Percentiles rank a stretch among this genome's conserved stretches.
These are phyloP conservation scores for Puccinia hordei DNA, from an alignment of 1,284 basidiomycete species.

Conservation along the genomic window DNA sequence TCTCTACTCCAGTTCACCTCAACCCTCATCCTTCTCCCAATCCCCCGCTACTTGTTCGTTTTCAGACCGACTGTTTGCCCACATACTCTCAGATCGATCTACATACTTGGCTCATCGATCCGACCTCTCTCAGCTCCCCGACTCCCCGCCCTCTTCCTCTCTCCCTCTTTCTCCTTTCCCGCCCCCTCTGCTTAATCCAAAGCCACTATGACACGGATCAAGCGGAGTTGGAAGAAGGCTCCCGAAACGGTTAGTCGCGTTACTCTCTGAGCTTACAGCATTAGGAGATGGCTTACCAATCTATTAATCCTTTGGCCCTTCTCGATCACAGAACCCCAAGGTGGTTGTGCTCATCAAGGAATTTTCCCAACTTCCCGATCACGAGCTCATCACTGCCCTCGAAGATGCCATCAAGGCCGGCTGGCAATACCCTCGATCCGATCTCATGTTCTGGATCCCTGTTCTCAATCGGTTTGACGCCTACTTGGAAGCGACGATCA, in stretches of 20 bases:
- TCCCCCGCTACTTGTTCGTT: no score
- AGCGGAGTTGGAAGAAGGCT: conserved; percentile 45
- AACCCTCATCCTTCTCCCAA: no score
- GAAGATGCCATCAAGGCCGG: conserved; percentile 33
- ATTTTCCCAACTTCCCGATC: conserved; percentile 37
- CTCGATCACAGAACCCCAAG: conserved; percentile 35
- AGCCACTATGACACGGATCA: conserved; percentile 40
- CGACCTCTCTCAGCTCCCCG: no score
- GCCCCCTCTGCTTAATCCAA: neutral
- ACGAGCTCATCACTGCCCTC: conserved; percentile 27
- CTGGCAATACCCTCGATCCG: conserved; percentile 95
- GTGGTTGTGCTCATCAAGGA: conserved; percentile 42
- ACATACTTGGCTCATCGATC: no score
- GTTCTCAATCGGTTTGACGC: conserved; percentile 93
- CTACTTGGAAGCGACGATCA: conserved; percentile 78
- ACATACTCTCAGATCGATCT: no score
- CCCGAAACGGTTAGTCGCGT: conserved; percentile 38
- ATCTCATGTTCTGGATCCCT: conserved; percentile 93
- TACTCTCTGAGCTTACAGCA: neutral
- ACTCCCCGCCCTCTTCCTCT: neutral
- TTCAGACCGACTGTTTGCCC: no score
- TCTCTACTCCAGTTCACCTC: no score
- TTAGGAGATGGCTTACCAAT: neutral
- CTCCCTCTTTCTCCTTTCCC: neutral
- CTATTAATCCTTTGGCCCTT: neutral